These are phyloP conservation scores for Bipolaris victoriae DNA, from an alignment of 2,329 filamentous ascomycete species.

Conservation along the genomic window DNA sequence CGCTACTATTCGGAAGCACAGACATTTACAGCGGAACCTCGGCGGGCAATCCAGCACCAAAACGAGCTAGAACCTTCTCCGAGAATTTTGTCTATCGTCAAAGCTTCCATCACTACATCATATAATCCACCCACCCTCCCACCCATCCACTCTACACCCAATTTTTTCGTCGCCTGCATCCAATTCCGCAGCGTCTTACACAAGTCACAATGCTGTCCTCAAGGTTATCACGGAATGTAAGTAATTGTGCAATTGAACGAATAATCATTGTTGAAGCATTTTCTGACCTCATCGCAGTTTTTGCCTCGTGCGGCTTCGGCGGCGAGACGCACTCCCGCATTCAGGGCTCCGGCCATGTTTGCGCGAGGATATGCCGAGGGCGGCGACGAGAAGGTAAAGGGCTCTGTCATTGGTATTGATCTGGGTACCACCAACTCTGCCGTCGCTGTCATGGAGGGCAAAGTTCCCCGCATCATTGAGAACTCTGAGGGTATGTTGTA, in stretches of 20 bases:
- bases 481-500: slow-evolving; percentile 80
- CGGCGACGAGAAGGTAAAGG: slow-evolving; percentile 82
- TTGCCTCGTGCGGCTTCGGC: slow-evolving; percentile 77
- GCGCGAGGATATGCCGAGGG: slow-evolving; percentile 75
- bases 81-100: slow-evolving; percentile 35
- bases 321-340: slow-evolving; percentile 67
- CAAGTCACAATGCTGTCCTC: slow-evolving; percentile 49
- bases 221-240: slow-evolving; percentile 51
- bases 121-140: slow-evolving; percentile 32
- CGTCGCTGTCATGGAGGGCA: slow-evolving; percentile 97
- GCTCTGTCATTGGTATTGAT: slow-evolving; percentile 97
- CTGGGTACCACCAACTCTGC: slow-evolving; percentile 98
- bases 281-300: slow-evolving; percentile 47
- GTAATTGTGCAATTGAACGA: slow-evolving; percentile 18
- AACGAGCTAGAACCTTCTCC: slow-evolving; percentile 37
- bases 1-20: slow-evolving; percentile 20
- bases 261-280: background rate
- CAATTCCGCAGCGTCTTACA: slow-evolving; percentile 38
- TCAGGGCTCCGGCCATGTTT: slow-evolving; percentile 72
- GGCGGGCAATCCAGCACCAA: slow-evolving; percentile 23
- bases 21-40: slow-evolving; percentile 25
- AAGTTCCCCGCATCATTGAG: slow-evolving; percentile 93
- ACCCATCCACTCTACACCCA: slow-evolving; percentile 26
- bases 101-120: slow-evolving; percentile 40
- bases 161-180: slow-evolving; percentile 38